Evolutionary conservation across 495 filamentous ascomycete genomes (phyloP).

Genomic region (Aspergillus leporis): DNA sequence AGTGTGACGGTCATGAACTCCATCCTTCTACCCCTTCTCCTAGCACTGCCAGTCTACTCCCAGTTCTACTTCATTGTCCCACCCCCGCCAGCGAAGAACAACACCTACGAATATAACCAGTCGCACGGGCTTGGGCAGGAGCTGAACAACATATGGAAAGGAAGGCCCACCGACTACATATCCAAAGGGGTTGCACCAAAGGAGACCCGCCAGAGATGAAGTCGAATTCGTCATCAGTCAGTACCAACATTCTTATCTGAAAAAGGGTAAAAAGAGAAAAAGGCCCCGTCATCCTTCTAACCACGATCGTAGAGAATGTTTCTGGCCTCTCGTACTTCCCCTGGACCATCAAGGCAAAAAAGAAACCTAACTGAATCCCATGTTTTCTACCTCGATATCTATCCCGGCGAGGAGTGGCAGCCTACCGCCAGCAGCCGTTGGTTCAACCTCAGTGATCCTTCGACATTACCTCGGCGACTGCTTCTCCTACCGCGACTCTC

Average conservation of each 20-base stretch:
- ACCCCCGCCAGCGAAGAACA: background rate
- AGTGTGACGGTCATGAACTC: too few species aligned
- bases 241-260: background rate
- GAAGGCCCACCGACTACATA: background rate
- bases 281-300: too few species aligned
- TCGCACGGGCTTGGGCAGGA: background rate
- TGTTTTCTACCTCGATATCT: background rate
- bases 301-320: background rate
- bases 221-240: background rate
- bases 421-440: background rate
- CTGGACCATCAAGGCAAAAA: background rate
- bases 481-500: too few species aligned
- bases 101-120: background rate
- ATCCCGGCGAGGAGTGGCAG: background rate
- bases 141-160: background rate
- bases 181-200: background rate
- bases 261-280: background rate
- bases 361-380: background rate
- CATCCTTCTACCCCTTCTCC: too few species aligned
- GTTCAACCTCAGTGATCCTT: background rate
- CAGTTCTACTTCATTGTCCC: background rate
- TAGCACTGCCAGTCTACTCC: background rate
- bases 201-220: background rate
- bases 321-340: background rate
- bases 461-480: too few species aligned